Evolutionary conservation across 2,329 filamentous ascomycete genomes (phyloP).

Genomic region (Sordariomycetes sp.): DNA sequence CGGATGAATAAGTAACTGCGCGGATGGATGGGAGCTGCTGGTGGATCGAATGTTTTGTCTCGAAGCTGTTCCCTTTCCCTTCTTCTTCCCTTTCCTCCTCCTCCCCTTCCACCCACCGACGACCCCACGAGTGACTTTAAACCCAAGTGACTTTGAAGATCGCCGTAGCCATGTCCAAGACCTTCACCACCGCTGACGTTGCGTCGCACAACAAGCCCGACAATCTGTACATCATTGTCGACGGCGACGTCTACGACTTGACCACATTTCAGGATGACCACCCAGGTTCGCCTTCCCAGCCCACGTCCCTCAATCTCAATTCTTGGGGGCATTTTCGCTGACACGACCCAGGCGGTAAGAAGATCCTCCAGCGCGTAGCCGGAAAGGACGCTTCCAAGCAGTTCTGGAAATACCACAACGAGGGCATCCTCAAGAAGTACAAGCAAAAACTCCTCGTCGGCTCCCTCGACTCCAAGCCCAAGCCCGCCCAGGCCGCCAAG

Average conservation of each 20-base stretch:
- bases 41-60: not conserved
- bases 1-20: not conserved
- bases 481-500: constrained; percentile 41
- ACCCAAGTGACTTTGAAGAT: no score
- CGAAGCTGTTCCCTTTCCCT: not conserved
- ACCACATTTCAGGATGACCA: constrained; percentile 83
- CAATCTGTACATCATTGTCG: constrained; percentile 81
- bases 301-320: constrained; percentile 2
- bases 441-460: constrained; percentile 67
- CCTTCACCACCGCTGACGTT: constrained; percentile 76
- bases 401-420: constrained; percentile 74
- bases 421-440: constrained; percentile 83
- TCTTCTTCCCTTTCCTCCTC: not conserved
- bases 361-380: constrained; percentile 53
- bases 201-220: constrained; percentile 84
- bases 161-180: constrained; percentile 67
- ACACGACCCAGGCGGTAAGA: constrained; percentile 43
- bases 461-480: constrained; percentile 81
- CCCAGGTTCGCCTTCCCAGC: constrained; percentile 47
- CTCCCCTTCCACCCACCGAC: not conserved
- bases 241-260: constrained; percentile 92
- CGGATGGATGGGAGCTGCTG: no score
- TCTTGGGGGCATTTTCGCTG: constrained; percentile 2
- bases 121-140: no score
- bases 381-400: constrained; percentile 60